These are phyloP conservation scores for Ophiobolus disseminans DNA, from an alignment of 2,329 filamentous ascomycete genomes.

Conservation along the genomic window DNA sequence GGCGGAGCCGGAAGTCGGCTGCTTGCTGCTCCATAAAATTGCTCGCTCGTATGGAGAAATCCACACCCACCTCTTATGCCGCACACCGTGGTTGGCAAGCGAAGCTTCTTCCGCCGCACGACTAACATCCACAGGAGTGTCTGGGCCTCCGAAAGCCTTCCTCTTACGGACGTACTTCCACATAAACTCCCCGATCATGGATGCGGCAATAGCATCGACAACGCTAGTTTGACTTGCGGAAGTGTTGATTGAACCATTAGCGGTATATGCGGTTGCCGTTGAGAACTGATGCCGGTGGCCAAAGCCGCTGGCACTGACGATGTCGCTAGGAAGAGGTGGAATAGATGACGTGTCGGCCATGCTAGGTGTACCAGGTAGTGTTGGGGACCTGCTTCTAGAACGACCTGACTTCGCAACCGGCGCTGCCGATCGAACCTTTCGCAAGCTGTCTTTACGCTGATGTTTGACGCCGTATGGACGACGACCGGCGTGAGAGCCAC, in stretches of 20 bases:
- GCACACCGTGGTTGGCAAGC: constrained; percentile 72
- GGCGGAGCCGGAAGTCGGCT: constrained; percentile 85
- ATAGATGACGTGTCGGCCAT: constrained; percentile 72
- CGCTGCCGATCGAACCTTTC: constrained; percentile 85
- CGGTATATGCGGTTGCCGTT: constrained; percentile 65
- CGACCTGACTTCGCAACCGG: constrained; percentile 64
- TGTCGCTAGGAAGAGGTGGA: constrained; percentile 76
- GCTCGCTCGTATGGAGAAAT: constrained; percentile 94
- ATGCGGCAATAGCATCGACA: constrained; percentile 95
- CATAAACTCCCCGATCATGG: constrained; percentile 99
- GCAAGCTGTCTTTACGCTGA: constrained; percentile 66
- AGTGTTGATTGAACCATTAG: constrained; percentile 63
- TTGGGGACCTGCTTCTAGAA: constrained; percentile 59
- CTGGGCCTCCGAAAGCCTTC: constrained; percentile 86
- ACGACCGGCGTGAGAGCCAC: constrained; percentile 36
- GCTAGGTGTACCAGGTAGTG: constrained; percentile 72
- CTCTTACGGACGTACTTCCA: constrained; percentile 87
- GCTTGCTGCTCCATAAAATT: constrained; percentile 98
- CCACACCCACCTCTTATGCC: constrained; percentile 99
- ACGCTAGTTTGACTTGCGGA: constrained; percentile 75
- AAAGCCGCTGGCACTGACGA: constrained; percentile 60
- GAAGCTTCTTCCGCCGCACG: constrained; percentile 62
- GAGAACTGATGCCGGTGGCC: constrained; percentile 66
- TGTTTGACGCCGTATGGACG: constrained; percentile 51
- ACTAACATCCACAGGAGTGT: constrained; percentile 58